Percentiles rank a stretch among this genome's conserved stretches.
Evolutionary conservation across 2,329 filamentous ascomycete genomes (phyloP).

Genomic region (Cladosporium sp.): DNA sequence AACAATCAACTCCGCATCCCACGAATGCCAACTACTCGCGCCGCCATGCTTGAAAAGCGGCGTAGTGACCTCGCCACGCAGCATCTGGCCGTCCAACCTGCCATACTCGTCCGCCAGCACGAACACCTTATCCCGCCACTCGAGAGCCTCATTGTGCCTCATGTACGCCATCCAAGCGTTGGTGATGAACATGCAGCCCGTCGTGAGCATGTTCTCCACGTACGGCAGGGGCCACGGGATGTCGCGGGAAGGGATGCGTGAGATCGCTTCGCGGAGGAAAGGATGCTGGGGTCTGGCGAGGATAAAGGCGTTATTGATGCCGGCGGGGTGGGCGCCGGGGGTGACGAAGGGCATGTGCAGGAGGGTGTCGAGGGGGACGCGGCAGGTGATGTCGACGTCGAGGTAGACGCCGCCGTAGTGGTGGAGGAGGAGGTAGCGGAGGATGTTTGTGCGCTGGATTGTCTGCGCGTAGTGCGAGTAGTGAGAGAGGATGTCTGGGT

Average conservation of each 20-base stretch:
- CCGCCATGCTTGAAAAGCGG: constrained; percentile 27
- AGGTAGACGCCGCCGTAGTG: constrained; percentile 28
- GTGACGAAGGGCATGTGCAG: constrained; percentile 23
- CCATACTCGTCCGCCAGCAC: constrained; percentile 24
- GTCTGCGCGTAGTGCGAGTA: constrained; percentile 24
- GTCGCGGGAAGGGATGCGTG: constrained; percentile 18
- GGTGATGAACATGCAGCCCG: constrained; percentile 28
- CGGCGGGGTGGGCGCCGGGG: constrained; percentile 26
- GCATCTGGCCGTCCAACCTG: constrained; percentile 23
- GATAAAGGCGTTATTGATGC: constrained; percentile 31
- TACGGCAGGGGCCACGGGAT: constrained; percentile 26
- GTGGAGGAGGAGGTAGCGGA: constrained; percentile 26
- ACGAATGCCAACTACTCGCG: constrained; percentile 28
- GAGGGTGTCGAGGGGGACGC: constrained; percentile 20
- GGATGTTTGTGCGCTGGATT: constrained; percentile 28
- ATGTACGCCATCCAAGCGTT: constrained; percentile 27
- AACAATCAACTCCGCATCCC: constrained; percentile 24
- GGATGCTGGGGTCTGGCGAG: constrained; percentile 22
- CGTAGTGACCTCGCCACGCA: constrained; percentile 24
- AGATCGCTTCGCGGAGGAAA: constrained; percentile 21
- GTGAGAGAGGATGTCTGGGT: constrained; percentile 22
- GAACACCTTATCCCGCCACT: constrained; percentile 19
- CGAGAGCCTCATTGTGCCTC: constrained; percentile 1
- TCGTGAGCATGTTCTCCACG: constrained; percentile 29
- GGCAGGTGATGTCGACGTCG: constrained; percentile 27